Evolutionary conservation across 345 rosid species (phyloP).

Genomic region (Sisymbrium irio): DNA sequence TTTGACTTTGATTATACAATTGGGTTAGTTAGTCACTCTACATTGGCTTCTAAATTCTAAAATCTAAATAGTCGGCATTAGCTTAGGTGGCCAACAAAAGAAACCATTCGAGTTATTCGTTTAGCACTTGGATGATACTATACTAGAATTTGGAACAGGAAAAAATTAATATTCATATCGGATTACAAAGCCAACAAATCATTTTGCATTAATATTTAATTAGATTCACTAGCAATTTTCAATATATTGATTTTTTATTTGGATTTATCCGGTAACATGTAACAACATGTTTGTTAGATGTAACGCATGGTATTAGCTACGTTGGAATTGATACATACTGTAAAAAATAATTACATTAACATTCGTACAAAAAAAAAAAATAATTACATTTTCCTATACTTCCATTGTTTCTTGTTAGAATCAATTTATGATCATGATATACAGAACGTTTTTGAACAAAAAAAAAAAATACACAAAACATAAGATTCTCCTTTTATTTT

Average conservation of each 20-base stretch:
- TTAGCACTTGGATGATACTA: neutral
- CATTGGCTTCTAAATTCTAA: slow-evolving; percentile 3
- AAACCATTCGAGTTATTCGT: neutral
- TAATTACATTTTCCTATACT: no score
- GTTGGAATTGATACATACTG: neutral
- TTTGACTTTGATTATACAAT: slow-evolving; percentile 22
- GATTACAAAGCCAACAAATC: neutral
- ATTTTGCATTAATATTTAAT: neutral
- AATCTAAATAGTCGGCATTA: neutral
- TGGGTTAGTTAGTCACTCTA: slow-evolving; percentile 15
- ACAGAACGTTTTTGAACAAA: neutral
- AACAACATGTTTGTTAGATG: neutral
- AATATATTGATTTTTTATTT: neutral
- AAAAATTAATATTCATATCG: neutral
- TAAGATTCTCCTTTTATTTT: neutral
- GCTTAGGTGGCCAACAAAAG: slow-evolving; percentile 14
- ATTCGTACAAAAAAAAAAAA: no score
- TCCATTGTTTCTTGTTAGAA: neutral
- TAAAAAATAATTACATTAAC: neutral
- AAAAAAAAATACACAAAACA: neutral
- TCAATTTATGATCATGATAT: neutral
- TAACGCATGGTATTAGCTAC: neutral
- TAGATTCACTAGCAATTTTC: neutral
- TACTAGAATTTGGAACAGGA: neutral
- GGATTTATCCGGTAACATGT: neutral